Percentiles rank a stretch among this genome's conserved stretches.
These are phyloP conservation scores for Globisporangium ultimum DNA, from an alignment of 352 stramenopile genomes.

Conservation along the genomic window DNA sequence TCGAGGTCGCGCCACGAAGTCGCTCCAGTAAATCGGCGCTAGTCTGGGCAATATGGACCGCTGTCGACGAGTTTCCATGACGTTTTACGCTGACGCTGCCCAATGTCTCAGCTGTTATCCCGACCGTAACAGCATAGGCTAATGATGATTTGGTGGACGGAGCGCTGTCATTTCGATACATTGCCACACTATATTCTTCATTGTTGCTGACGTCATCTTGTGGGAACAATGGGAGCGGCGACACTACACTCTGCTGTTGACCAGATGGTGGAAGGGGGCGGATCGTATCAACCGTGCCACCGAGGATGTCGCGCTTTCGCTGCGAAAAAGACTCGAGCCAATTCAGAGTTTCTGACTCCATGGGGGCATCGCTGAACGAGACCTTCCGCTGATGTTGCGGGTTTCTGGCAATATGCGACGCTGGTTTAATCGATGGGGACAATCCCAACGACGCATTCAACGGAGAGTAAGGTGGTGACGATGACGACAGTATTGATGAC, in stretches of 20 bases:
- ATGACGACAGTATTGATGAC: not conserved
- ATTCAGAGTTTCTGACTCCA: slow-evolving; percentile 43
- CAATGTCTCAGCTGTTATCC: too few species aligned
- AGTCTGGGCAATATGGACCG: slow-evolving; percentile 5
- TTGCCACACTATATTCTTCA: not conserved
- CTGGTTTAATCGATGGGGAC: not conserved
- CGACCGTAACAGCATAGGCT: too few species aligned
- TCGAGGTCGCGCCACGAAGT: slow-evolving; percentile 7
- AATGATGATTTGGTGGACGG: too few species aligned
- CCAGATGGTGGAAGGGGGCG: not conserved
- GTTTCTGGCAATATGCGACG: not conserved
- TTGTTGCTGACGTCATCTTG: not conserved
- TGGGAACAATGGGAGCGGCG: not conserved
- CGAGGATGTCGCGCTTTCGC: slow-evolving; percentile 64
- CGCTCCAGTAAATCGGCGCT: slow-evolving; percentile 10
- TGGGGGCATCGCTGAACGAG: slow-evolving; percentile 12
- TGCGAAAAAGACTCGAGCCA: slow-evolving; percentile 67
- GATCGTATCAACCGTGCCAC: slow-evolving; percentile 25
- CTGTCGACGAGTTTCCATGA: not conserved
- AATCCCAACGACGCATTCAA: not conserved
- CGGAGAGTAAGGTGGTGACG: not conserved
- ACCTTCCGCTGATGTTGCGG: slow-evolving; percentile 3
- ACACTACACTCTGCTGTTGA: too few species aligned
- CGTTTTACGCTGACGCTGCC: not conserved
- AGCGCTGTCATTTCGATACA: not conserved